Evolutionary conservation across 306 rosid genomes (phyloP).

Genomic region (Alnus glutinosa): DNA sequence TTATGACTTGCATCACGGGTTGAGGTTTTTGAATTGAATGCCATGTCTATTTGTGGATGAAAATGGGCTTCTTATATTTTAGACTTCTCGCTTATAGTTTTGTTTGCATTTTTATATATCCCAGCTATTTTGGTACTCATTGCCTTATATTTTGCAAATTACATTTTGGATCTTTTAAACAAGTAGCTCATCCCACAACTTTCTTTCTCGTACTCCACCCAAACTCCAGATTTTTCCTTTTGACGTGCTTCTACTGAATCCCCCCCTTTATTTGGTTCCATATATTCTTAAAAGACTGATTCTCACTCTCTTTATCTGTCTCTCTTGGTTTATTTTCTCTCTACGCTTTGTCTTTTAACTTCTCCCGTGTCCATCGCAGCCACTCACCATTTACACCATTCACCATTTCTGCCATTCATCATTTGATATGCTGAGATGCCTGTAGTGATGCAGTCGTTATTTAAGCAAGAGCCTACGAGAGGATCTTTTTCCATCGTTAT

Average conservation of each 20-base stretch:
- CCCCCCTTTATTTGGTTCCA: not conserved
- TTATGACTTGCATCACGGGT: not conserved
- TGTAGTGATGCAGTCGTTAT: not conserved
- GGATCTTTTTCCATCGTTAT: not conserved
- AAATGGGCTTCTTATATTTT: not conserved
- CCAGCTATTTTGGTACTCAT: not conserved
- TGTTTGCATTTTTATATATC: not conserved
- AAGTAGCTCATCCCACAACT: not conserved
- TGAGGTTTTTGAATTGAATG: not conserved
- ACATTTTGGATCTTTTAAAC: not conserved
- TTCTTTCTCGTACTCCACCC: not conserved
- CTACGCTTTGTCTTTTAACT: not conserved
- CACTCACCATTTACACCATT: not conserved
- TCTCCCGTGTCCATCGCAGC: not conserved
- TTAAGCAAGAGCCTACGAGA: not conserved
- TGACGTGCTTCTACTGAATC: not conserved
- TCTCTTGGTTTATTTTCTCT: not conserved
- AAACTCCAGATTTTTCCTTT: not conserved
- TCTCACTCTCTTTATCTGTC: not conserved
- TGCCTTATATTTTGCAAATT: too few relatives aligned
- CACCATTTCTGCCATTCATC: not conserved
- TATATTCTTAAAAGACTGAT: not conserved
- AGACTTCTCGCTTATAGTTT: not conserved
- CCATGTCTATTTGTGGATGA: not conserved
- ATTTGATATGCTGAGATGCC: not conserved